These are phyloP conservation scores for Globisporangium iwayamae DNA, from an alignment of 352 stramenopile genomes.

Conservation along the genomic window DNA sequence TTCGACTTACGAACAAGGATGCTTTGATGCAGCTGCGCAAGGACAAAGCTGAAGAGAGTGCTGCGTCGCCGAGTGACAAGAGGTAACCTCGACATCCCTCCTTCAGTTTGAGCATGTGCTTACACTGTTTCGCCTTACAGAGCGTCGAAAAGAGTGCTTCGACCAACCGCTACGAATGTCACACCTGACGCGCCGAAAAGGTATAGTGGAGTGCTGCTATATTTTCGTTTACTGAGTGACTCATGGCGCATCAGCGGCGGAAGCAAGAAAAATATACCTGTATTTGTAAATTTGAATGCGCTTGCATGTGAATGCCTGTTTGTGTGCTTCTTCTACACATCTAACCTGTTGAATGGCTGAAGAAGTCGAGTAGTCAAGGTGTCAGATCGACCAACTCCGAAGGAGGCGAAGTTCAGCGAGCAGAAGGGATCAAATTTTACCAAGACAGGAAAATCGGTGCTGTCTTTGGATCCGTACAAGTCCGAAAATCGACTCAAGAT, in stretches of 20 bases:
- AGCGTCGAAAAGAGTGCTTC: constrained; percentile 26
- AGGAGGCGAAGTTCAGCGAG: constrained; percentile 9
- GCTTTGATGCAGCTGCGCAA: constrained; percentile 53
- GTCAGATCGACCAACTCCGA: neutral
- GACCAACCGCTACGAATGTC: constrained; percentile 22
- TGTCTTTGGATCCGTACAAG: constrained; percentile 52
- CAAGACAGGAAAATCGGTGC: neutral
- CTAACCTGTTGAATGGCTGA: constrained; percentile 11
- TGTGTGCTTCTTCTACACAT: neutral
- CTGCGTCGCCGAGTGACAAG: constrained; percentile 17
- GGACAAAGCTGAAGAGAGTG: constrained; percentile 6
- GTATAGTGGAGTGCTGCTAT: constrained; percentile 29
- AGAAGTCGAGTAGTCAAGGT: constrained; percentile 5
- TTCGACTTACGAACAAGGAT: constrained; percentile 77
- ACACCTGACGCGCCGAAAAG: constrained; percentile 28
- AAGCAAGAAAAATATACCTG: constrained; percentile 22
- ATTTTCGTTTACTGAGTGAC: neutral
- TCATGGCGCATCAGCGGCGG: neutral
- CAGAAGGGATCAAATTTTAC: constrained; percentile 7
- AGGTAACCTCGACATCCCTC: constrained; percentile 32
- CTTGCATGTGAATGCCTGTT: constrained; percentile 5
- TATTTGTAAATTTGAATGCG: constrained; percentile 13
- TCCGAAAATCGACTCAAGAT: constrained; percentile 41
- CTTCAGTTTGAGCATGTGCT: constrained; percentile 1
- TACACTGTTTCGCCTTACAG: constrained; percentile 21